Evolutionary conservation across 441 rosid species (phyloP), one percentile per base, ranked within the genome.

Genomic region (Raphanus hybrid): DNA sequence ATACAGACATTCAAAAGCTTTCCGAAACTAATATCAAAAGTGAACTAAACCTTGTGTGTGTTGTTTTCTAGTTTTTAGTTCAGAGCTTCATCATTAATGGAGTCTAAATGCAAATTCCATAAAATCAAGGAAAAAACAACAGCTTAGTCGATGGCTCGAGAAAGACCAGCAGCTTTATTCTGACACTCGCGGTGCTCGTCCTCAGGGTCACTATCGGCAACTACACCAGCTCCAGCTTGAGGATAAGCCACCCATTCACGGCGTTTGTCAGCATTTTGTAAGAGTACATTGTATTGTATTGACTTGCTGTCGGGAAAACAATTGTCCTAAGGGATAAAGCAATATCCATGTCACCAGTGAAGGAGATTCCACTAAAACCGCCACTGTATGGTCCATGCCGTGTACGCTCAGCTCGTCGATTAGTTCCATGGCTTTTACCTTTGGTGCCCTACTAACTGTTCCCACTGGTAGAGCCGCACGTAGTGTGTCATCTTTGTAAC

Each of bases 341-440:
- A 32, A 95, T 87, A 85, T 92, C 98, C 93, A 91, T 86, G 67
- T 90, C 93, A 0, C 97, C 97, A 0, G 80, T 79, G 75, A 90
- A 92, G 0, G 98, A 93, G 10, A 91, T 64, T 7, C 90, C 88
- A 5, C 96, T 94, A 14, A 95, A 86, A 6, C 99, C 98, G 6
- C 98, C 96, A 43, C 97, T 88, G 71, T 90, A 94, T 1, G 98
- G 99, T 35, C 99, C 99, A 0, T 98, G 93, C 59, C 92, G 79
- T 3, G 84, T 79, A 9, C 83, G 87, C 81, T 95, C 99, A 89
- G 74, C 78, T 84, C 64, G 39, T 91, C 97, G 5, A 95, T 88
- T 26, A 95, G 78, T 74, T 95, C 94, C 98, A 91, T 91, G n/a
- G 99, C 98, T 77, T 85, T 95, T 23, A 23, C 26, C 26, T 23